Base-by-base conservation (phyloP, 2,329 filamentous ascomycete genomes). In the Dryadomyces quercivorus region DNA sequence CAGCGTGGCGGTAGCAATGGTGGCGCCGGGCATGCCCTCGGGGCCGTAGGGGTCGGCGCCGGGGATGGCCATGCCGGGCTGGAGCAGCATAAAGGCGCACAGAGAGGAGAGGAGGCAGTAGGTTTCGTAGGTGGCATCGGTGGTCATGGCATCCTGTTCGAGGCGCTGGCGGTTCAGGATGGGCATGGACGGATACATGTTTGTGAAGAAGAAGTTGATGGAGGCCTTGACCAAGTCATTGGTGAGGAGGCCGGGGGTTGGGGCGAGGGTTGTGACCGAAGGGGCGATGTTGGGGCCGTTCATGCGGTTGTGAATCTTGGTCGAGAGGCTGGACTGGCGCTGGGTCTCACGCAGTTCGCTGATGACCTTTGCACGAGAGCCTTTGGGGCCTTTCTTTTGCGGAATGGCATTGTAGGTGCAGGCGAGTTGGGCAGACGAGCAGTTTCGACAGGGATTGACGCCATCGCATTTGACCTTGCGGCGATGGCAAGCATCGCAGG, bases 371-470 rank as follows among this genome's bases (percentile, higher is more conserved):
- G 85, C 85, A 57, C 84, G 74, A 36, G 82, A 85, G 59, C 85
- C 84, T 68, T 87, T 87, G 46, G 84, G 85, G 1, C 85, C 85
- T 66, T 88, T 88, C 71, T 87, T 88, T 69, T 86, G 84, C 1
- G 84, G 84, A 40, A 87, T 81, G 38, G 83, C 81, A 70, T 86
- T 83, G 74, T 87, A 88, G 34, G 84, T 87, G 72, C 85, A 88
- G 13, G 76, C 73, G 18, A 88, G 73, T 62, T 81, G 76, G 7
- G 84, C 81, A 8, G 82, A 78, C 13, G 75, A 74, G 68, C 85
- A 88, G 68, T 87, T 86, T 57, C 80, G 77, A 67, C 85, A 89
- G 20, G 85, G 84, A 62, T 82, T 82, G 64, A 81, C 72, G 56
- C 83, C 82, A 63, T 86, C 82, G 65, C 84, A 87, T 66, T 85